A percentile compares a stretch with the other conserved stretches of the same genome.
phyloP scores from a whole-genome alignment of 345 rosid genomes.

The Camelina neglecta region DNA sequence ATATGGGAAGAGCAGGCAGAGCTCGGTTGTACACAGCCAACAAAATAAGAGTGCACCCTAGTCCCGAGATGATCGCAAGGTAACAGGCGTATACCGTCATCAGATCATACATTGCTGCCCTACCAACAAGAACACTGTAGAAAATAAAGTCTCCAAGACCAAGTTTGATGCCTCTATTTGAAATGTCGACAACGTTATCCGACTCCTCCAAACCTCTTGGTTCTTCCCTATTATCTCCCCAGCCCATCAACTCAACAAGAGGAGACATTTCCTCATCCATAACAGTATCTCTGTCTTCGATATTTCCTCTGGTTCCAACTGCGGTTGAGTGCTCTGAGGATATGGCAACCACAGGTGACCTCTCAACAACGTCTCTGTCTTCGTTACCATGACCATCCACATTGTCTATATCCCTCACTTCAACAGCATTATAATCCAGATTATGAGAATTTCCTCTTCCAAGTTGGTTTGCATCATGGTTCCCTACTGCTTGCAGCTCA shows the following conservation, averaged over 20 bases:
- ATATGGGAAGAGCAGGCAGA: conserved; percentile 95
- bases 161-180: conserved; percentile 74
- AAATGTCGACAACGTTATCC: conserved; percentile 41
- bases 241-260: conserved; percentile 62
- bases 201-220: conserved; percentile 35
- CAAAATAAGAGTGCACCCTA: conserved; percentile 95
- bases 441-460: conserved; percentile 44
- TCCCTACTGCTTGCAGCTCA: conserved; percentile 71
- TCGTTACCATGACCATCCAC: conserved; percentile 45
- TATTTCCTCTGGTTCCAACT: conserved; percentile 50
- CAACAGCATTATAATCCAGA: conserved; percentile 44
- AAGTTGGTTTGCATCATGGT: conserved; percentile 38
- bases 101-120: conserved; percentile 99
- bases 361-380: conserved; percentile 54
- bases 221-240: conserved; percentile 51
- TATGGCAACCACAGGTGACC: conserved; percentile 57
- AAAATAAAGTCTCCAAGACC: conserved; percentile 97
- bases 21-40: conserved; percentile 80
- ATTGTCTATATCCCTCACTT: conserved; percentile 40
- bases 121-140: conserved; percentile 98
- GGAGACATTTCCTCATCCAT: conserved; percentile 83
- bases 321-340: conserved; percentile 60
- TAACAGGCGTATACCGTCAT: conserved; percentile 98
- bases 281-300: conserved; percentile 40
- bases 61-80: conserved; percentile 94